Conservation (phyloP, 2,329 filamentous ascomycete genomes). For the Claviceps spartinae region DNA sequence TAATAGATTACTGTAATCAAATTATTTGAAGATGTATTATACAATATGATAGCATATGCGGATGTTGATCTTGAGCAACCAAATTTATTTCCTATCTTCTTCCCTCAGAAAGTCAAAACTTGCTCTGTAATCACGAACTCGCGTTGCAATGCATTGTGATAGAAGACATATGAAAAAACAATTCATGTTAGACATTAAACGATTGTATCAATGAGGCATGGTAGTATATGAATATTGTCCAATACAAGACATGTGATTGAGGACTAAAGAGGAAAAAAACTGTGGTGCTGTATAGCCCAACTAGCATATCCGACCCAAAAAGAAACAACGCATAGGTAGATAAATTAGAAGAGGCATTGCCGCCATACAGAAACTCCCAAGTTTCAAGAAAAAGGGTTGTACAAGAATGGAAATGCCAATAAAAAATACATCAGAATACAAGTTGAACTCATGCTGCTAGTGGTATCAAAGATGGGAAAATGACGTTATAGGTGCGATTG, state of each 20-base stretch:
- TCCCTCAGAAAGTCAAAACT: too few relatives aligned
- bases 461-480: neutral
- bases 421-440: neutral
- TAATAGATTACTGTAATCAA: too few relatives aligned
- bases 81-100: too few relatives aligned
- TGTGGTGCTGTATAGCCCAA: slow-evolving; percentile 17
- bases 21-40: too few relatives aligned
- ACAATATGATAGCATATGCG: too few relatives aligned
- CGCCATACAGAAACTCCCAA: neutral
- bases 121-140: too few relatives aligned
- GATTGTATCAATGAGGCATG: too few relatives aligned
- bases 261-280: neutral
- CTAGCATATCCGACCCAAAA: slow-evolving; percentile 17
- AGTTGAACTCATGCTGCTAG: neutral
- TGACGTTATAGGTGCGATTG: neutral
- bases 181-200: too few relatives aligned
- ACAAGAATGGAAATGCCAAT: neutral
- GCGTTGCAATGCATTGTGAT: too few relatives aligned
- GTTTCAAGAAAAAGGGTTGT: neutral
- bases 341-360: neutral
- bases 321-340: neutral
- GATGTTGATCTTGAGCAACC: too few relatives aligned
- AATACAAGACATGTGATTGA: neutral
- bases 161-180: too few relatives aligned
- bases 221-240: too few relatives aligned